Evolutionary conservation across 179 eudicot species (phyloP), one percentile per base, ranked within the genome.

Genomic region (Silene noctiflora): DNA sequence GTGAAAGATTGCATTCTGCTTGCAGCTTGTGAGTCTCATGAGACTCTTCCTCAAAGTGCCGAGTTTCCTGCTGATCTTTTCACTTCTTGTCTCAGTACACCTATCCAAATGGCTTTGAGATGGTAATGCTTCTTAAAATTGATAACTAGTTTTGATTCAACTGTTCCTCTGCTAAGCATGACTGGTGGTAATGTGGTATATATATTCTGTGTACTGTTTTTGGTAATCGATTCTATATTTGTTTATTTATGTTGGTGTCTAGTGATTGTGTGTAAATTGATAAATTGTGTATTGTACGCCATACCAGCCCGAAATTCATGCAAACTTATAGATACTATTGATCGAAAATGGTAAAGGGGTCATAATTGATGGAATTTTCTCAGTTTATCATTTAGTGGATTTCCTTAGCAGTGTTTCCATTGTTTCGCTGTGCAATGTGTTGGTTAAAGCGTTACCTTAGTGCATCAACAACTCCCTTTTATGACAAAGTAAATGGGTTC

Each of bases 11-110:
- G 98, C 76, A 95, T 95, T 79, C 77, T 95, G 82, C 92, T 95
- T 78, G 99, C 98, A 75, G 93, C 99, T 69, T 93, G 99, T 84
- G 99, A 93, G 82, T 95, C 98, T 73, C 99, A 91, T 75, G 98
- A 95, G 87, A 91, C 88, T 63, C 96, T 95, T 78, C 98, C 99
- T 56, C 98, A 89, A 82, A 93, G 97, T 88, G 92, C 89, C 61
- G 98, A 95, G 67, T 95, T 88, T 83, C 99, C 98, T 72, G 99
- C 98, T 69, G 99, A 95, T 80, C 88, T 91, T 62, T 95, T 95
- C 79, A 95, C 99, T 60, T 88, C 99, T 72, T 96, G 98, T 84
- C 96, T 95, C 73, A 95, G 97, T 24, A 95, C 99, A 25, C 99
- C 99, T 55, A 90, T 95, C 77, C 93, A 95, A 85, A 95, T 91